Evolutionary conservation across 2,329 filamentous ascomycete genomes (phyloP).

Genomic region (Meredithiella fracta): DNA sequence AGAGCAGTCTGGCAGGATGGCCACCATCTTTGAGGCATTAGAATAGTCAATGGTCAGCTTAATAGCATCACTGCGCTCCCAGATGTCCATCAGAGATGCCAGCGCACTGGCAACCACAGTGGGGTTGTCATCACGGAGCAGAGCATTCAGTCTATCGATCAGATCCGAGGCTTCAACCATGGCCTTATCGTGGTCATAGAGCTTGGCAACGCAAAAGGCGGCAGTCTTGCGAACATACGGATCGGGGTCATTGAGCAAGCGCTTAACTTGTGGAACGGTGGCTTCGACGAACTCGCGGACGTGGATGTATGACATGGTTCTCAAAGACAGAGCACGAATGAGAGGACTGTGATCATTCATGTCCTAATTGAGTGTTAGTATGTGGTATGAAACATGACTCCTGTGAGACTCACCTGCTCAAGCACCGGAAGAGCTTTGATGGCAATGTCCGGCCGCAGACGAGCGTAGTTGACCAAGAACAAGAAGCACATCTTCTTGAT

Average conservation of each 20-base stretch:
- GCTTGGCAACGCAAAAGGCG: constrained; percentile 87
- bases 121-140: constrained; percentile 89
- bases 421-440: constrained; percentile 82
- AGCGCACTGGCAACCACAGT: constrained; percentile 92
- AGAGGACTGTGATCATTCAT: constrained; percentile 88
- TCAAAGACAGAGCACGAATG: constrained; percentile 76
- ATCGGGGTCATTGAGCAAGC: constrained; percentile 68
- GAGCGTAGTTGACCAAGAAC: constrained; percentile 91
- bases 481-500: constrained; percentile 99
- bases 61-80: constrained; percentile 93
- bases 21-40: constrained; percentile 95
- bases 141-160: constrained; percentile 76
- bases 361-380: constrained; percentile 39
- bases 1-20: constrained; percentile 89
- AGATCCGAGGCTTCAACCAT: constrained; percentile 83
- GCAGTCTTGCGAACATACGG: constrained; percentile 97
- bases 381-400: not conserved
- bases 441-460: constrained; percentile 85
- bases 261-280: constrained; percentile 69
- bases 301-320: constrained; percentile 95
- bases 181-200: constrained; percentile 88
- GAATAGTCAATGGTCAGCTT: constrained; percentile 95
- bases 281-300: constrained; percentile 91
- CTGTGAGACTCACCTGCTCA: constrained; percentile 31
- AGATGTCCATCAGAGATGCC: constrained; percentile 87